These are phyloP conservation scores for Trichosporon sp. DNA, from an alignment of 1,284 basidiomycete species.

Conservation along the genomic window DNA sequence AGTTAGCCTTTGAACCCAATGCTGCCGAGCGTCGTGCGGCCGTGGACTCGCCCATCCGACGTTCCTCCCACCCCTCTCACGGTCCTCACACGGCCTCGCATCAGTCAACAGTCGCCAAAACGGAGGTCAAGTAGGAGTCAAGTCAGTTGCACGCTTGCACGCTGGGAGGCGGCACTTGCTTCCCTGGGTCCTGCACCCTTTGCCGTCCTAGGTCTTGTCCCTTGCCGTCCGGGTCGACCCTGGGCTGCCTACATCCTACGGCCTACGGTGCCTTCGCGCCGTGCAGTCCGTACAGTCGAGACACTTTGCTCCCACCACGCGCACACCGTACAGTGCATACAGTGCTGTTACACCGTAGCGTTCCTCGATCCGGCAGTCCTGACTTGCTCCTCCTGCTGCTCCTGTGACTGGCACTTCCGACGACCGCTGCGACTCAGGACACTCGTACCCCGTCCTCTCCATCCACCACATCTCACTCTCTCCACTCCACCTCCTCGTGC, in stretches of 20 bases:
- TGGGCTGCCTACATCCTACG: neutral
- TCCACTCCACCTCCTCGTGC: neutral
- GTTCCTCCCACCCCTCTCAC: neutral
- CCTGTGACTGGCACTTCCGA: neutral
- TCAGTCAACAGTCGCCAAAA: neutral
- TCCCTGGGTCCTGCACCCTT: neutral
- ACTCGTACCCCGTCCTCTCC: neutral
- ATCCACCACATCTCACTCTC: neutral
- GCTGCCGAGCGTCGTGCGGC: neutral
- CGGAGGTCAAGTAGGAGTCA: neutral
- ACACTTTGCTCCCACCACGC: neutral
- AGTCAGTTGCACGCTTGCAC: neutral
- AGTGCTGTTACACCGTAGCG: neutral
- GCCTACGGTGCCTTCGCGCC: neutral
- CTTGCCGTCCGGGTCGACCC: slow-evolving; percentile 3
- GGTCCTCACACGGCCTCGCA: neutral
- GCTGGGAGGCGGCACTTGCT: no score
- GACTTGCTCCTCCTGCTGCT: neutral
- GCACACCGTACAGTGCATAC: neutral
- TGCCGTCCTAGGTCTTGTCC: neutral
- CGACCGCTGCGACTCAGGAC: neutral
- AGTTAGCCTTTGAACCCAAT: slow-evolving; percentile 19
- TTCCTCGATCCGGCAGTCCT: slow-evolving; percentile 2
- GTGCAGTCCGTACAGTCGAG: neutral
- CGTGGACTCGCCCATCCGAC: neutral